phyloP scores from a whole-genome alignment of 2,329 filamentous ascomycete genomes.

The Exophiala sp. region DNA sequence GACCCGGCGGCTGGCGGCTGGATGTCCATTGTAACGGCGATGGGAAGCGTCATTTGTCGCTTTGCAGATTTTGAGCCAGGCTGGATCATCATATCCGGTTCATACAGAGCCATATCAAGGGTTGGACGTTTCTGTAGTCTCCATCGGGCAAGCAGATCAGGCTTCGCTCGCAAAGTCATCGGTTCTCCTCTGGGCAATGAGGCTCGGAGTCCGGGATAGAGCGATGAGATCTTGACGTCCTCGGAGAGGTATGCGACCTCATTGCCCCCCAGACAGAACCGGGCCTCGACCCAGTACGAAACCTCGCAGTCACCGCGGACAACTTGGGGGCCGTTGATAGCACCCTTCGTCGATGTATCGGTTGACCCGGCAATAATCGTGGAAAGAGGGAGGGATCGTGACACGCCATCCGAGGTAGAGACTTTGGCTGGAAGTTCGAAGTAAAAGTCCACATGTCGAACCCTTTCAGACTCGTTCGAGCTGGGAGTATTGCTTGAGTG shows the following conservation, averaged over 20 bases:
- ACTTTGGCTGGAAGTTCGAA: slow-evolving; percentile 18
- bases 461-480: slow-evolving; percentile 1
- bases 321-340: slow-evolving; percentile 12
- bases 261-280: slow-evolving; percentile 12
- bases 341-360: slow-evolving; percentile 2
- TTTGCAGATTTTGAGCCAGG: too few species aligned
- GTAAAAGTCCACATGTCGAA: slow-evolving; percentile 16
- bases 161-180: slow-evolving; percentile 13
- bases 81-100: slow-evolving; percentile 9
- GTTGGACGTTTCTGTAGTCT: slow-evolving; percentile 14
- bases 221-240: slow-evolving; percentile 9
- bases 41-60: slow-evolving; percentile 13
- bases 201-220: slow-evolving; percentile 13
- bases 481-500: background rate
- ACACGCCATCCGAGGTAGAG: background rate
- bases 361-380: slow-evolving; percentile 11
- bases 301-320: slow-evolving; percentile 18
- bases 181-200: slow-evolving; percentile 5
- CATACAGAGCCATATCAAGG: slow-evolving; percentile 14
- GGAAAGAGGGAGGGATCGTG: slow-evolving; percentile 16
- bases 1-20: background rate
- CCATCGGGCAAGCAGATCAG: slow-evolving; percentile 17
- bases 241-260: slow-evolving; percentile 16
- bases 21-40: slow-evolving; percentile 14
- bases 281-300: slow-evolving; percentile 22